phyloP scores from a whole-genome alignment of 495 filamentous ascomycete genomes.

The Astrocystis sublimbata region DNA sequence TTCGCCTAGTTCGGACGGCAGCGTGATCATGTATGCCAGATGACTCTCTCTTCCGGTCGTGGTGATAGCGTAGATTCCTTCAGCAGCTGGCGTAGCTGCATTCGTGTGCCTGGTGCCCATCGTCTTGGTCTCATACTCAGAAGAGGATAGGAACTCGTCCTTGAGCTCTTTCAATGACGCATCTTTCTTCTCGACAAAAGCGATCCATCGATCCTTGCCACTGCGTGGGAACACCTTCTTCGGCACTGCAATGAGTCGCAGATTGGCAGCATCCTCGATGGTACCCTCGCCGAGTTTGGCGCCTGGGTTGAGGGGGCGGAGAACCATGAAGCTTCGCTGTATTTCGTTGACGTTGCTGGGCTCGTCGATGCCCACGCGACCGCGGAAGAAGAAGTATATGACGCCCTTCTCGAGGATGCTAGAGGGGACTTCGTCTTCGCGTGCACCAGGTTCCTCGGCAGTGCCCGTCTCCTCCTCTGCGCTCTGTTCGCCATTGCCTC shows the following conservation, averaged over 20 bases:
- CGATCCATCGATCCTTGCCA: slow-evolving; percentile 71
- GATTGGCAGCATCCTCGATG: slow-evolving; percentile 64
- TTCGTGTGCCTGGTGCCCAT: slow-evolving; percentile 68
- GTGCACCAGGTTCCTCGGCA: slow-evolving; percentile 37
- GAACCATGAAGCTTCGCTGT: slow-evolving; percentile 77
- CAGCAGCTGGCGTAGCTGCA: slow-evolving; percentile 72
- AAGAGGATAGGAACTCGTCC: slow-evolving; percentile 65
- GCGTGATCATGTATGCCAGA: slow-evolving; percentile 78
- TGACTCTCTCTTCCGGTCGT: slow-evolving; percentile 70
- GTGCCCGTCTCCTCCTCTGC: slow-evolving; percentile 9
- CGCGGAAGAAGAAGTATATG: slow-evolving; percentile 91
- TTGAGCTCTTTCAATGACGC: slow-evolving; percentile 69
- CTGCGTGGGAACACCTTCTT: slow-evolving; percentile 84
- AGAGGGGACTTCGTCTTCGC: slow-evolving; percentile 61
- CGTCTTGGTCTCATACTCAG: slow-evolving; percentile 77
- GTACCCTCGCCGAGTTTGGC: slow-evolving; percentile 65
- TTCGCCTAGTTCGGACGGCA: slow-evolving; percentile 68
- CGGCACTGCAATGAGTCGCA: slow-evolving; percentile 74
- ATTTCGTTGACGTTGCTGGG: slow-evolving; percentile 72
- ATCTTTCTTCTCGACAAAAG: slow-evolving; percentile 79
- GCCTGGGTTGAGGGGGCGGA: slow-evolving; percentile 72
- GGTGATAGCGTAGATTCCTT: slow-evolving; percentile 86
- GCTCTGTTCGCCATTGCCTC: no score
- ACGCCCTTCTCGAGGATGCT: slow-evolving; percentile 87
- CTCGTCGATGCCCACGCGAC: slow-evolving; percentile 71